Evolutionary conservation across 768 basidiomycete species (phyloP).

Genomic region (Boletus rufocinnamomeus): DNA sequence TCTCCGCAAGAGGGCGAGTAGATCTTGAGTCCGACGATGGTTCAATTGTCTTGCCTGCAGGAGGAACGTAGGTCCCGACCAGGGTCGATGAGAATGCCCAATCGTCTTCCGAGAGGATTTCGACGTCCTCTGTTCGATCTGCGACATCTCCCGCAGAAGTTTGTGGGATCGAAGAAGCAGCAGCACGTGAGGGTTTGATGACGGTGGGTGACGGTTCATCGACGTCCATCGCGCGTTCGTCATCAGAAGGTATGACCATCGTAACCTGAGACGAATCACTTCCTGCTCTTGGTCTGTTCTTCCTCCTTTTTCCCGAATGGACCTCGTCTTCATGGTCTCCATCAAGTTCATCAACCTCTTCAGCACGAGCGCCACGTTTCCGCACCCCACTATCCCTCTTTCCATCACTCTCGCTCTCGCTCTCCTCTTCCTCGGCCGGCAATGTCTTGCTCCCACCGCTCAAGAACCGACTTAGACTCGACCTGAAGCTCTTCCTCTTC

Average conservation of each 20-base stretch:
- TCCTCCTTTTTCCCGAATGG: background rate
- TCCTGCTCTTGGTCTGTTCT: slow-evolving; percentile 15
- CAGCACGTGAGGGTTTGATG: slow-evolving; percentile 7
- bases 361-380: background rate
- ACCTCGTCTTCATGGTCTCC: background rate
- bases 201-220: slow-evolving; percentile 27
- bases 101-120: slow-evolving; percentile 15
- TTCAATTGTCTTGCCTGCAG: slow-evolving; percentile 12
- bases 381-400: slow-evolving; percentile 3
- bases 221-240: slow-evolving; percentile 30
- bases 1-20: background rate
- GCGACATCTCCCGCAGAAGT: background rate
- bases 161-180: background rate
- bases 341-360: slow-evolving; percentile 24
- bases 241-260: slow-evolving; percentile 24
- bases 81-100: slow-evolving; percentile 31
- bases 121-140: slow-evolving; percentile 3
- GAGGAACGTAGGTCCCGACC: slow-evolving; percentile 23
- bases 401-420: slow-evolving; percentile 15
- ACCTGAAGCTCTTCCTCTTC: slow-evolving; percentile 43
- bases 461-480: slow-evolving; percentile 54
- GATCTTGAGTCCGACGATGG: background rate
- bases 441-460: slow-evolving; percentile 43
- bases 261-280: slow-evolving; percentile 24
- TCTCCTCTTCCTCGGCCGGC: slow-evolving; percentile 19